These are phyloP conservation scores for Phytophthora parvispora DNA, from an alignment of 352 stramenopile genomes.

Conservation along the genomic window DNA sequence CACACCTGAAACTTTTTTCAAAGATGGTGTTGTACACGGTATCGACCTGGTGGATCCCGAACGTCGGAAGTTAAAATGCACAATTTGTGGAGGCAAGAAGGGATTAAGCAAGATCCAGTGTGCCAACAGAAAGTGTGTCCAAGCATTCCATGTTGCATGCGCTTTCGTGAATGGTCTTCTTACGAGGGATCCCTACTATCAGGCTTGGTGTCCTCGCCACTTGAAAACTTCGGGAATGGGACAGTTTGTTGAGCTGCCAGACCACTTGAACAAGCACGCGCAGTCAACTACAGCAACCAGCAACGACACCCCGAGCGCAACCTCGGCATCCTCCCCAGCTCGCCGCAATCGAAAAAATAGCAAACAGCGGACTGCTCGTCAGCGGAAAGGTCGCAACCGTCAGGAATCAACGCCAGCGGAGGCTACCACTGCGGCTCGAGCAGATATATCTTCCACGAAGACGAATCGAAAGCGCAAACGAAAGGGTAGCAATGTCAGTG, in stretches of 20 bases:
- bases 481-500: slow-evolving; percentile 24
- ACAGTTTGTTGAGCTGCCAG: slow-evolving; percentile 69
- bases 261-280: slow-evolving; percentile 58
- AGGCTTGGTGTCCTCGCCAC: slow-evolving; percentile 82
- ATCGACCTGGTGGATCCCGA: slow-evolving; percentile 64
- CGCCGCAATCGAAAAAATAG: slow-evolving; percentile 23
- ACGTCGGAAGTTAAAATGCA: slow-evolving; percentile 60
- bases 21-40: slow-evolving; percentile 71
- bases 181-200: slow-evolving; percentile 71
- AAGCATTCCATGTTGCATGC: slow-evolving; percentile 78
- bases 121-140: slow-evolving; percentile 66
- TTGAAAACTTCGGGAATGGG: slow-evolving; percentile 78
- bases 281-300: background rate
- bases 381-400: slow-evolving; percentile 28
- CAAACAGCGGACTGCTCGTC: slow-evolving; percentile 19
- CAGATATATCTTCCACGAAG: slow-evolving; percentile 53
- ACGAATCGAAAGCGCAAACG: slow-evolving; percentile 64
- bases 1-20: slow-evolving; percentile 88
- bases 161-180: slow-evolving; percentile 80
- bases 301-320: slow-evolving; percentile 14
- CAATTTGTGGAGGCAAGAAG: slow-evolving; percentile 68
- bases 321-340: slow-evolving; percentile 10
- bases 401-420: slow-evolving; percentile 42
- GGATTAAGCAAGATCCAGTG: slow-evolving; percentile 90
- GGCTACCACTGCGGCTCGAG: slow-evolving; percentile 8